phyloP scores from a whole-genome alignment of 257 asterid species.

The Plantago ovata region DNA sequence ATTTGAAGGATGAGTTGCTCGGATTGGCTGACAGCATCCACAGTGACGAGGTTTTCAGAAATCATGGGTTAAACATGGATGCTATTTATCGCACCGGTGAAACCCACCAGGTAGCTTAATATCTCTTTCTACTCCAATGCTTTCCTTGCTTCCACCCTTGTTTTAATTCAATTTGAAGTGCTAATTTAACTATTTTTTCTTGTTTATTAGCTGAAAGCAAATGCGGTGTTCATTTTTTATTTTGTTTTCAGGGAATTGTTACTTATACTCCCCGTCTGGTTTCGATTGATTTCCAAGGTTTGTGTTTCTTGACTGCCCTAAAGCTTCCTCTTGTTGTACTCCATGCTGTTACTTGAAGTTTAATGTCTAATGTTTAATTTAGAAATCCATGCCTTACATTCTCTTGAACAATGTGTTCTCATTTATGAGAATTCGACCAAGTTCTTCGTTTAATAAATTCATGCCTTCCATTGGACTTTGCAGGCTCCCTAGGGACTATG shows the following conservation, averaged over 20 bases:
- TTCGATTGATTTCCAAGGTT: constrained; percentile 84
- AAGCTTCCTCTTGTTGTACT: too few species aligned
- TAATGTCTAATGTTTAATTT: too few species aligned
- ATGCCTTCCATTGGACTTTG: constrained; percentile 22
- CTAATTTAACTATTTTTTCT: not conserved
- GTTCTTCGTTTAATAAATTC: constrained; percentile 15
- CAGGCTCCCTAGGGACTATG: constrained; percentile 88
- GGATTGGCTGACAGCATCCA: constrained; percentile 71
- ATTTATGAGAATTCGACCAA: not conserved
- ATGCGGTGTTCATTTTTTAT: not conserved
- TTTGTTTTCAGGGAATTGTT: constrained; percentile 61
- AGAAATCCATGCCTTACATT: too few species aligned
- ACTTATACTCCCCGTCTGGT: constrained; percentile 93
- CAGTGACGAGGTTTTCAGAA: constrained; percentile 50
- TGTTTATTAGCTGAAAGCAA: too few species aligned
- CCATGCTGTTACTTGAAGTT: not conserved
- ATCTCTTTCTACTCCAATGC: not conserved
- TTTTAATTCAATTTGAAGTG: not conserved
- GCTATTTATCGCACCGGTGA: constrained; percentile 83
- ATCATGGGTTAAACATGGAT: constrained; percentile 67
- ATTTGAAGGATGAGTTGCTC: constrained; percentile 85
- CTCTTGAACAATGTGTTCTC: constrained; percentile 1
- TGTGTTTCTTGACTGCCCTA: too few species aligned
- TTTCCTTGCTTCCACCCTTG: not conserved
- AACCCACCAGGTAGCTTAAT: constrained; percentile 58